Percentiles rank a stretch among this genome's conserved stretches.
Evolutionary conservation across 352 stramenopile species (phyloP).

Genomic region (Phytopythium aichiense): DNA sequence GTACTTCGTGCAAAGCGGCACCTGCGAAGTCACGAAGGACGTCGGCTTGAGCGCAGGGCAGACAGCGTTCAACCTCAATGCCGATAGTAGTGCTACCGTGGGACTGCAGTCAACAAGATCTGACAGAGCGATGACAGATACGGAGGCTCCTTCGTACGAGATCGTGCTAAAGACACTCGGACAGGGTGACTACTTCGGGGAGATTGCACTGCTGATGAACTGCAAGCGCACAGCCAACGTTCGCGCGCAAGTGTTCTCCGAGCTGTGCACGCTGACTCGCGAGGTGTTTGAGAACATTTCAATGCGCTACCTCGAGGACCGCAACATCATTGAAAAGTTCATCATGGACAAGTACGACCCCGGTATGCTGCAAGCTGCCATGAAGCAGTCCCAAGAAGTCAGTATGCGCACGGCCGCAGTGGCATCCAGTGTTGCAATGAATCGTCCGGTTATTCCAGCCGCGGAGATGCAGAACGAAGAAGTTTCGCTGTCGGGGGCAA

Average conservation of each 20-base stretch:
- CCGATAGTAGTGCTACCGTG: no score
- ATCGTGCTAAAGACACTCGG: slow-evolving; percentile 62
- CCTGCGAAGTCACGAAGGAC: slow-evolving; percentile 83
- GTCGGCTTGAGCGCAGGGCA: slow-evolving; percentile 6
- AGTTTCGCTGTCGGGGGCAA: slow-evolving; percentile 2
- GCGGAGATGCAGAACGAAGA: background rate
- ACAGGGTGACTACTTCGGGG: slow-evolving; percentile 78
- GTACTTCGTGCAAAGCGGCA: slow-evolving; percentile 83
- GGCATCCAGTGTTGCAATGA: background rate
- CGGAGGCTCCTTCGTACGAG: slow-evolving; percentile 28
- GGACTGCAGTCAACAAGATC: background rate
- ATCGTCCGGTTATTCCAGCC: background rate
- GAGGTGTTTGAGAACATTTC: slow-evolving; percentile 79
- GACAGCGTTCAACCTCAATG: background rate
- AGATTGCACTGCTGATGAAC: slow-evolving; percentile 81
- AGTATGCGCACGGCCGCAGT: slow-evolving; percentile 31
- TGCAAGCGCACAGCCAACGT: slow-evolving; percentile 83
- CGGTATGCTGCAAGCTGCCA: slow-evolving; percentile 60
- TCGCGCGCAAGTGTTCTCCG: slow-evolving; percentile 61
- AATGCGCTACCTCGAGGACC: slow-evolving; percentile 68
- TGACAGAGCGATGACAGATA: slow-evolving; percentile 1
- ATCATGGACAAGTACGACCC: slow-evolving; percentile 86
- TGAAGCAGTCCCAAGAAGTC: slow-evolving; percentile 73
- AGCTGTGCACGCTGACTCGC: slow-evolving; percentile 69
- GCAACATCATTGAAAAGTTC: slow-evolving; percentile 78